Evolutionary conservation across 352 stramenopile species (phyloP).

Genomic region (Pythium biforme): DNA sequence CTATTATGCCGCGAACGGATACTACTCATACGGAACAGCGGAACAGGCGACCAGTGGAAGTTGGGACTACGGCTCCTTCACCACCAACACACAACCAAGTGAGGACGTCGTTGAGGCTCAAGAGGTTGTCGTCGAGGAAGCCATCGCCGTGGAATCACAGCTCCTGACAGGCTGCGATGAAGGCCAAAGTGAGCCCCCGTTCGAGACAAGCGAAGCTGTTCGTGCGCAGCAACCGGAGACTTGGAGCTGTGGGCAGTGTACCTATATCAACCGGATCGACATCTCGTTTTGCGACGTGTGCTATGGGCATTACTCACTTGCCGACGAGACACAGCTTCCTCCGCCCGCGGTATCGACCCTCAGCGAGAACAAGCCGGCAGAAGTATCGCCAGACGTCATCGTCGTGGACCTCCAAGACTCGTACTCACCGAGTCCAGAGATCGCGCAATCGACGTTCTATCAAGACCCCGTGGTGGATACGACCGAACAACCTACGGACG

Average conservation of each 20-base stretch:
- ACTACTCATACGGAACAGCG: constrained; percentile 9
- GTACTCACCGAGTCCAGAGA: not conserved
- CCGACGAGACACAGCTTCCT: constrained; percentile 1
- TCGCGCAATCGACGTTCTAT: not conserved
- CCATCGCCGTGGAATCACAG: constrained; percentile 11
- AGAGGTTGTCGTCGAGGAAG: constrained; percentile 38
- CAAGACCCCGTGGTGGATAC: not conserved
- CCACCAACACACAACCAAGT: not conserved
- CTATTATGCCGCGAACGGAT: constrained; percentile 24
- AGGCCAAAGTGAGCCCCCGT: not conserved
- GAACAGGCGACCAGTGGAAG: not conserved
- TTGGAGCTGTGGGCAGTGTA: constrained; percentile 59
- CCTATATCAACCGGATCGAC: constrained; percentile 51
- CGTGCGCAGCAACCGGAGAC: not conserved
- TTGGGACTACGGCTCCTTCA: not conserved
- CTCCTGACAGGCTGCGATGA: not conserved
- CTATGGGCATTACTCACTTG: constrained; percentile 50
- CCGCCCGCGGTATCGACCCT: not conserved
- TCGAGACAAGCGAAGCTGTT: not conserved
- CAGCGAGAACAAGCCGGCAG: not conserved
- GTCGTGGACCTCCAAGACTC: not conserved
- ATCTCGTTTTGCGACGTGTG: constrained; percentile 69
- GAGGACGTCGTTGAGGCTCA: constrained; percentile 43
- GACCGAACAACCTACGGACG: too few species aligned
- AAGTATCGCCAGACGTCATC: not conserved